Evolutionary conservation across 768 basidiomycete genomes (phyloP).

Genomic region (Fomitopsis pulvina): DNA sequence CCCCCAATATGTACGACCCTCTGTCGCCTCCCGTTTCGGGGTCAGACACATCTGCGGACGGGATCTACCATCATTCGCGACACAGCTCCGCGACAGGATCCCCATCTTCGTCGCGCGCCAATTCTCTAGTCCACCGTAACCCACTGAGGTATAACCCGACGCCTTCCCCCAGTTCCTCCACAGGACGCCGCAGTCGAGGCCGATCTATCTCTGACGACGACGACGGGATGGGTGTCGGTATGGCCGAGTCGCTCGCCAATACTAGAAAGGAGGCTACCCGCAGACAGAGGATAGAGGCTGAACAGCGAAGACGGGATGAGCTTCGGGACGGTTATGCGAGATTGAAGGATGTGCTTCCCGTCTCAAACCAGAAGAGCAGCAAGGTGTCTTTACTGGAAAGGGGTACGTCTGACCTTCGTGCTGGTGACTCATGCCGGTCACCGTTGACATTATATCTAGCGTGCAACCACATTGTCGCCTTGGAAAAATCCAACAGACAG

Average conservation of each 20-base stretch:
- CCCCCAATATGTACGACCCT: constrained; percentile 78
- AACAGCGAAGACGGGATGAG: constrained; percentile 84
- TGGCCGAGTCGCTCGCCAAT: constrained; percentile 66
- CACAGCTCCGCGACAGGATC: constrained; percentile 74
- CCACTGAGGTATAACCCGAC: constrained; percentile 72
- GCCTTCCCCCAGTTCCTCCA: constrained; percentile 73
- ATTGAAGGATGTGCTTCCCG: constrained; percentile 80
- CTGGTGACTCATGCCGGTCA: no score
- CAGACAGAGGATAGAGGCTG: constrained; percentile 82
- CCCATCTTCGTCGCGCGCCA: constrained; percentile 68
- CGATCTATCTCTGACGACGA: constrained; percentile 71
- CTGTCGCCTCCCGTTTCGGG: constrained; percentile 83
- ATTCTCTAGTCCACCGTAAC: constrained; percentile 70
- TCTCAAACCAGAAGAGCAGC: constrained; percentile 86
- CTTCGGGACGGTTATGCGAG: constrained; percentile 85
- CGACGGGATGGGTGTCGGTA: constrained; percentile 55
- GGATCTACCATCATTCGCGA: constrained; percentile 66
- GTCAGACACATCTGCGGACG: constrained; percentile 85
- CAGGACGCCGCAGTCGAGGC: constrained; percentile 56
- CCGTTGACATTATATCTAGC: constrained; percentile 34
- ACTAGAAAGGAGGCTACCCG: constrained; percentile 81
- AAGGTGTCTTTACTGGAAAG: constrained; percentile 86
- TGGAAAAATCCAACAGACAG: constrained; percentile 69
- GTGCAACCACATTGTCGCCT: constrained; percentile 68
- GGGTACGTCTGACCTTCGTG: constrained; percentile 42